A percentile compares a stretch with the other conserved stretches of the same genome.
Evolutionary conservation across 805 yeast species (phyloP).

Genomic region (Kluyveromyces wickerhamii): DNA sequence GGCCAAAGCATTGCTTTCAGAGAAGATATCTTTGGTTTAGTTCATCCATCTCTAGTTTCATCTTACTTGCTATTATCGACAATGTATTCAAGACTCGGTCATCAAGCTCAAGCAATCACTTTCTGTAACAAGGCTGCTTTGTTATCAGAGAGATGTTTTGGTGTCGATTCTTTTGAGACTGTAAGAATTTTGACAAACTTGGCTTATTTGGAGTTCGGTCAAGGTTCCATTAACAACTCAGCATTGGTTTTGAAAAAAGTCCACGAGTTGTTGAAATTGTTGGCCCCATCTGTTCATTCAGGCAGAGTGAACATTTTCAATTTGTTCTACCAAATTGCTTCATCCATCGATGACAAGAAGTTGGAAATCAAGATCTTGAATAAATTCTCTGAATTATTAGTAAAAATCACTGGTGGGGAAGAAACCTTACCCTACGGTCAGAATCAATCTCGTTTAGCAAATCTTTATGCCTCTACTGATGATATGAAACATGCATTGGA

Average conservation of each 20-base stretch:
- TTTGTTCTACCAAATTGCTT: conserved; percentile 45
- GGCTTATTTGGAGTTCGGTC: conserved; percentile 60
- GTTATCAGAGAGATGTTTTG: conserved; percentile 71
- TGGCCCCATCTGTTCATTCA: conserved; percentile 56
- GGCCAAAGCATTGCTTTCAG: conserved; percentile 62
- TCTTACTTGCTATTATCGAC: conserved; percentile 61
- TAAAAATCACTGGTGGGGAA: conserved; percentile 44
- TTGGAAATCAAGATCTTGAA: conserved; percentile 48
- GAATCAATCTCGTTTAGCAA: conserved; percentile 61
- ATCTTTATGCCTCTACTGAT: conserved; percentile 43
- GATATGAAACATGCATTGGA: conserved; percentile 51
- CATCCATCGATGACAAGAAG: conserved; percentile 47
- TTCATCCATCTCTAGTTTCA: conserved; percentile 72
- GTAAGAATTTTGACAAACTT: conserved; percentile 64
- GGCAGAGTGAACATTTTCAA: conserved; percentile 51
- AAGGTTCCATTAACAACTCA: conserved; percentile 51
- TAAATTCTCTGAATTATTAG: conserved; percentile 45
- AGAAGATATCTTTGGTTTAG: conserved; percentile 76
- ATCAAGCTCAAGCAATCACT: conserved; percentile 50
- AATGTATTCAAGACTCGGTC: conserved; percentile 52
- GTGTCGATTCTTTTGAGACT: conserved; percentile 74
- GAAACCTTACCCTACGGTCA: conserved; percentile 53
- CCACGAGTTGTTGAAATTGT: conserved; percentile 45
- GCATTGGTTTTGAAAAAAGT: conserved; percentile 56
- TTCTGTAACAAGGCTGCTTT: conserved; percentile 61